These are phyloP conservation scores for Sphagnum contortum DNA, from an alignment of 225 moss, liverwort and hornwort species.

Conservation along the genomic window DNA sequence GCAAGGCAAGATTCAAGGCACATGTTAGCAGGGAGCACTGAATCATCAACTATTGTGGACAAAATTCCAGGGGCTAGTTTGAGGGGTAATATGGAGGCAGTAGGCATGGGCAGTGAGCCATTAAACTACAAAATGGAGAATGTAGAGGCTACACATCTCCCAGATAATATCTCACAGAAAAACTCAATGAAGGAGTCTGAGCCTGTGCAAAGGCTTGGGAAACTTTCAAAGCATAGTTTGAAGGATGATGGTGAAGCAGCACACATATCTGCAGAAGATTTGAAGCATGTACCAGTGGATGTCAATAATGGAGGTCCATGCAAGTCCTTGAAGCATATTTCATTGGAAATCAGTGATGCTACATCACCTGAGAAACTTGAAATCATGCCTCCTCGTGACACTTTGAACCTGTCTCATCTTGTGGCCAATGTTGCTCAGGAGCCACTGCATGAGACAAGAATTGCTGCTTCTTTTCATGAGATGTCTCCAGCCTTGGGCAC, in stretches of 20 bases:
- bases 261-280: constrained; percentile 19
- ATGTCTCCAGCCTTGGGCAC: constrained; percentile 6
- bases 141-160: constrained; percentile 10
- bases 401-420: constrained; percentile 6
- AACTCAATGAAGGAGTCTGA: constrained; percentile 2
- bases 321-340: constrained; percentile 12
- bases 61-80: too few relatives aligned
- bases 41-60: constrained; percentile 10
- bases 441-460: constrained; percentile 1
- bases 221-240: constrained; percentile 3
- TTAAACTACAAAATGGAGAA: constrained; percentile 8
- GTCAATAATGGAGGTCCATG: constrained; percentile 18
- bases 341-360: constrained; percentile 22
- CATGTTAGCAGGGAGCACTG: constrained; percentile 11
- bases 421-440: constrained; percentile 10
- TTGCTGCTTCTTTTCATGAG: constrained; percentile 8
- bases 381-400: constrained; percentile 8
- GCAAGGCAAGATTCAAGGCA: constrained; percentile 10
- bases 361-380: constrained; percentile 14
- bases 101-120: constrained; percentile 10
- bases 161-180: constrained; percentile 5
- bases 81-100: too few relatives aligned
- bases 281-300: constrained; percentile 19
- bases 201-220: constrained; percentile 10
- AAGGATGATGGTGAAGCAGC: constrained; percentile 9